A percentile compares a stretch with the other conserved stretches of the same genome.
Evolutionary conservation across 78 protist genomes (phyloP).

Genomic region (slime mould (Dictyostelium discoideum)): dicty_2.7 NC_007089.4:5156501-5157000

Average conservation of each 20-base stretch:
- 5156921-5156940: background rate
- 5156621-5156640: background rate
- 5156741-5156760: too few species aligned
- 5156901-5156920: background rate
- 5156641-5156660: background rate
- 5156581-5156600: background rate
- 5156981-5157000: background rate
- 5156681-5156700: background rate
- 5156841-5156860: too few species aligned
- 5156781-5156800: background rate
- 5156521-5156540: background rate
- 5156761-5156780: too few species aligned
- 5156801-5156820: background rate
- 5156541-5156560: background rate
- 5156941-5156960: background rate
- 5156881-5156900: constrained; percentile 17
- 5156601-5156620: background rate
- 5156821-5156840: background rate
- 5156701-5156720: background rate
- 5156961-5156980: background rate
- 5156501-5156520: background rate
- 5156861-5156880: background rate
- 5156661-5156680: too few species aligned
- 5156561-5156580: background rate
- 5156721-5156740: too few species aligned